A percentile compares a stretch with the other conserved stretches of the same genome.
Conservation (phyloP, 2,329 filamentous ascomycete genomes). For the Hymenotorrendiella dingleyae region DNA sequence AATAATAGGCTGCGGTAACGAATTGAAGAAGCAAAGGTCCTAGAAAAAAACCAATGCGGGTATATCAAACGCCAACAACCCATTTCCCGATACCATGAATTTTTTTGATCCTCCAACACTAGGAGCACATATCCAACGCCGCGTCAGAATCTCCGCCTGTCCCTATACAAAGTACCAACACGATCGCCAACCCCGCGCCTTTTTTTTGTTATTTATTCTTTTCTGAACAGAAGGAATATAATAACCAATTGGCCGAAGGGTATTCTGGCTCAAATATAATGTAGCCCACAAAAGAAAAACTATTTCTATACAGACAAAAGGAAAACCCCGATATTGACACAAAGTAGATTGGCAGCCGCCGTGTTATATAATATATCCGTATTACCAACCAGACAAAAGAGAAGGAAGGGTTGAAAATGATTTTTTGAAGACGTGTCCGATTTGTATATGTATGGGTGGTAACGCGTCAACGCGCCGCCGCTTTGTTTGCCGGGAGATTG, state of each 20-base stretch:
- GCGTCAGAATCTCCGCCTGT: conserved; percentile 3
- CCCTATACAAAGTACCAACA: background rate
- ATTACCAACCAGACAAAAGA: background rate
- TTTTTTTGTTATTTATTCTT: conserved; percentile 1
- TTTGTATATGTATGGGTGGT: no score
- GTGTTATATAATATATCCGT: conserved; percentile 1
- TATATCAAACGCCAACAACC: conserved; percentile 15
- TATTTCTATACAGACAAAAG: conserved; percentile 8
- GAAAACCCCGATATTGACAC: conserved; percentile 8
- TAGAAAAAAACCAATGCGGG: conserved; percentile 10
- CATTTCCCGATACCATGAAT: conserved; percentile 9
- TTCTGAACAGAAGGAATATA: conserved; percentile 1
- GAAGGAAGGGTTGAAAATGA: background rate
- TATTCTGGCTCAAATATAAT: conserved; percentile 7
- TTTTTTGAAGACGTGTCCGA: background rate
- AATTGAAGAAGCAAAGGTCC: no score
- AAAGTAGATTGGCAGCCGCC: conserved; percentile 2
- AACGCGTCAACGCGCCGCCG: no score
- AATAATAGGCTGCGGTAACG: no score
- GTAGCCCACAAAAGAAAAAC: conserved; percentile 6
- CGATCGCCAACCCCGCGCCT: background rate
- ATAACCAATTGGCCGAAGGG: background rate
- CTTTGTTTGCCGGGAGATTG: no score
- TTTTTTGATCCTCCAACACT: conserved; percentile 3
- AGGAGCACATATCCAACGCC: conserved; percentile 6